A percentile compares a stretch with the other conserved stretches of the same genome.
phyloP scores from a whole-genome alignment of 1,284 basidiomycete species.

The Trichosporon sp. region DNA sequence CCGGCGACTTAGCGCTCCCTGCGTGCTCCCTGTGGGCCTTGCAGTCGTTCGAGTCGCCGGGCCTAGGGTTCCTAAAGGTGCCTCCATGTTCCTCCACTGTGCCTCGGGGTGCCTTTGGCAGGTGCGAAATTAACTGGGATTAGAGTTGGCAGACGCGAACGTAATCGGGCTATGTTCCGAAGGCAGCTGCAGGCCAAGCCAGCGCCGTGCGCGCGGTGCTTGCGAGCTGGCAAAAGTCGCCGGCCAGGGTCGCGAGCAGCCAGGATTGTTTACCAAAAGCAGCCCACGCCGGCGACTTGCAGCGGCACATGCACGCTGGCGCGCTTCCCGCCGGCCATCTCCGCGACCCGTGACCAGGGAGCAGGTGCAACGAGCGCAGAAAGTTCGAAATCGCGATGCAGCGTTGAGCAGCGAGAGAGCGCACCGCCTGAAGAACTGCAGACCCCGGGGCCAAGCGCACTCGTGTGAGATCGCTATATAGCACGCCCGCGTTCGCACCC shows the following conservation, averaged over 20 bases:
- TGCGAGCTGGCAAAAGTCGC: background rate
- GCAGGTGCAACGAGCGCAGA: too few relatives aligned
- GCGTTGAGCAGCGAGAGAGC: background rate
- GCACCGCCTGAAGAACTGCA: background rate
- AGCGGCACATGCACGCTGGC: background rate
- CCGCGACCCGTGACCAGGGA: background rate
- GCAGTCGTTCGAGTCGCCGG: background rate
- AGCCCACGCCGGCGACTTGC: background rate
- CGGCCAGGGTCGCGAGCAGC: background rate
- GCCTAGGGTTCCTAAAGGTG: background rate
- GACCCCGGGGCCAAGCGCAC: background rate
- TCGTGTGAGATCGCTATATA: background rate
- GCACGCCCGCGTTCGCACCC: background rate
- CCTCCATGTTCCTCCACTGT: background rate
- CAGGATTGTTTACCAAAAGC: background rate
- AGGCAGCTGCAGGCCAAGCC: background rate
- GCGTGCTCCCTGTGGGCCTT: background rate
- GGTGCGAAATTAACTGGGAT: background rate
- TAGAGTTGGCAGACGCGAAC: background rate
- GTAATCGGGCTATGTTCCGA: background rate
- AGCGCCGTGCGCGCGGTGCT: background rate
- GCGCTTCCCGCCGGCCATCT: background rate
- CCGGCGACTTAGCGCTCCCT: background rate
- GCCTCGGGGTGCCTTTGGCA: background rate
- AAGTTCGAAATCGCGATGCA: background rate